Evolutionary conservation across 2,329 filamentous ascomycete species (phyloP), one percentile per base, ranked within the genome.

Genomic region (Cladophialophora bantiana): DNA sequence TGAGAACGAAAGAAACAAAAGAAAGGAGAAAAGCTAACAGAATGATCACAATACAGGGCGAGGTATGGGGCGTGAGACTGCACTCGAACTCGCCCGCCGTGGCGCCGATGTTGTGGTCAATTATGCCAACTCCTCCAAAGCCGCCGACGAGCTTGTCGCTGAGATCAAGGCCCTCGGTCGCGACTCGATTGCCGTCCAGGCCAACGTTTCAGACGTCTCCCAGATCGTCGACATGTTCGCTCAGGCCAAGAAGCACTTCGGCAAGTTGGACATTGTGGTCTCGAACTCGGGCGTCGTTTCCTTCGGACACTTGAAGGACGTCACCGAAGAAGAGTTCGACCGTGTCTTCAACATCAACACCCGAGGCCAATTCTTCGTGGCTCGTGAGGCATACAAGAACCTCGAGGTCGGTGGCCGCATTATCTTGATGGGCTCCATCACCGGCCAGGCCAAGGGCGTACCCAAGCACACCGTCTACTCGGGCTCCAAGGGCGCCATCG

Each of bases 331-430:
- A 80, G 88, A 90, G 78, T 91, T 87, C 76, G 89, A 91, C 77
- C 87, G 89, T 68, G 88, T 90, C 71, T 90, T 91, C 82, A 83
- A 82, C 80, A 79, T 90, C 76, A 91, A 91, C 79, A 85, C 88
- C 6, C 82, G 88, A 7, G 89, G 88, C 55, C 89, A 92, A 79
- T 92, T 92, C 83, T 92, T 93, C 77, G 89, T 93, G 60, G 90
- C 89, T 20, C 89, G 92, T 80, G 88, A 90, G 65, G 90, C 87
- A 6, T 90, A 90, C 78, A 89, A 89, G 80, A 82, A 91, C 79
- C 85, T 91, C 70, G 84, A 89, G 75, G 82, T 86, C 53, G 88
- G 90, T 65, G 91, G 91, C 36, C 84, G 90, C 54, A 85, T 94
- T 72, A 89, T 93, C 78, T 83, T 93, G 71, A 93, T 91, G 87